These are phyloP conservation scores for Aspergillus ochraceoroseus DNA, from an alignment of 2,329 filamentous ascomycete genomes.

Conservation along the genomic window DNA sequence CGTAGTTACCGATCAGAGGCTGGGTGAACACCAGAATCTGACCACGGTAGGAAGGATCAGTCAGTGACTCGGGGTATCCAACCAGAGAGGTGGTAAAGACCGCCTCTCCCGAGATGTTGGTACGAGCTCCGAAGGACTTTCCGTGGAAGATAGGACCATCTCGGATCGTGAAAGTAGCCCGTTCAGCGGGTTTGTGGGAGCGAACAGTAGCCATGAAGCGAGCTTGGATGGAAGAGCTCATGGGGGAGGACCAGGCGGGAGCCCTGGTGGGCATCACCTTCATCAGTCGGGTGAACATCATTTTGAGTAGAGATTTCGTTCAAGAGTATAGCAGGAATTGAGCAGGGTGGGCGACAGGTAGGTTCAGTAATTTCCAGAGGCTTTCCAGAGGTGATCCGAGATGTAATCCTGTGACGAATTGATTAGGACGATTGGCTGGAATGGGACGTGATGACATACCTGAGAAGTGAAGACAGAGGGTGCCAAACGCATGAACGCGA, in stretches of 20 bases:
- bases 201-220: conserved; percentile 61
- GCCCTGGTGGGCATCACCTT: conserved; percentile 49
- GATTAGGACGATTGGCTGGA: conserved; percentile 2
- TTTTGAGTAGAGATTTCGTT: conserved; percentile 27
- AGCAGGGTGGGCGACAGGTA: background rate
- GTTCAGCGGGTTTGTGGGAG: conserved; percentile 60
- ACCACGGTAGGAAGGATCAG: conserved; percentile 63
- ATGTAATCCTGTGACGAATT: conserved; percentile 58
- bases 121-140: conserved; percentile 92
- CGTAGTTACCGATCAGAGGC: conserved; percentile 97
- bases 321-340: background rate
- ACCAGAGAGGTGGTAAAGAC: conserved; percentile 98
- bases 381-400: conserved; percentile 67
- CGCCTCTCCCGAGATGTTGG: conserved; percentile 95
- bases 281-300: conserved; percentile 53
- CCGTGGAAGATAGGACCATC: conserved; percentile 95
- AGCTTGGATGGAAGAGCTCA: conserved; percentile 36
- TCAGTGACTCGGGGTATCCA: conserved; percentile 88
- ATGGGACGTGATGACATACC: conserved; percentile 49
- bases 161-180: conserved; percentile 92
- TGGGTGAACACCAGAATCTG: conserved; percentile 99
- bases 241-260: conserved; percentile 41
- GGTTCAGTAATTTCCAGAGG: conserved; percentile 54
- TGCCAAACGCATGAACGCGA: conserved; percentile 81
- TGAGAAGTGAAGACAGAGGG: conserved; percentile 81